Evolutionary conservation across 1,284 basidiomycete genomes (phyloP).

Genomic region (Microbotryum scabiosae): DNA sequence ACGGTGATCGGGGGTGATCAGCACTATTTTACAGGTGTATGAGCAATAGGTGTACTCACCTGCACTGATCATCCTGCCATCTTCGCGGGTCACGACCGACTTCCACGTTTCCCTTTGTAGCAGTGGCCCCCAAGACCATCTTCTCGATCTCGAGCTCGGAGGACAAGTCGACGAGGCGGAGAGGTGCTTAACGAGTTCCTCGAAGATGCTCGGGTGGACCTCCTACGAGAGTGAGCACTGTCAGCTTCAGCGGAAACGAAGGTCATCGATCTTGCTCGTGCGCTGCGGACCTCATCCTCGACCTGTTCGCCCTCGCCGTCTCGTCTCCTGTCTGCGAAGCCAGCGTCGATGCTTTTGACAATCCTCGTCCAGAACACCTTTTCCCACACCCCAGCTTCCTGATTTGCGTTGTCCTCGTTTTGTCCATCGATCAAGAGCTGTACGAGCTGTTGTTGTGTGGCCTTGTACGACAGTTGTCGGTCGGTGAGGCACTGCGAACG

Average conservation of each 20-base stretch:
- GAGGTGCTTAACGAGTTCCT: constrained; percentile 16
- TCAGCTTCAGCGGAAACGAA: neutral
- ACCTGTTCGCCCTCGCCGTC: neutral
- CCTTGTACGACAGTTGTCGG: neutral
- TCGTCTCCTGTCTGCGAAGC: constrained; percentile 11
- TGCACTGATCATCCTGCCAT: constrained; percentile 22
- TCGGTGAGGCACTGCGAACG: constrained; percentile 13
- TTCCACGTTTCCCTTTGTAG: neutral
- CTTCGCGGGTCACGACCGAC: constrained; percentile 14
- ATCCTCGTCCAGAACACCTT: constrained; percentile 25
- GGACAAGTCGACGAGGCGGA: neutral
- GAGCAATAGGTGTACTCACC: constrained; percentile 4
- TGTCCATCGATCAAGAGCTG: constrained; percentile 8
- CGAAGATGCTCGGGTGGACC: constrained; percentile 19
- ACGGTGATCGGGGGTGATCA: neutral
- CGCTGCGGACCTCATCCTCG: constrained; percentile 22
- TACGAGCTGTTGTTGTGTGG: constrained; percentile 16
- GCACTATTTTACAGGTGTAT: rapidly evolving
- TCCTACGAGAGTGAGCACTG: constrained; percentile 3
- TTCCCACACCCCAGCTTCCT: constrained; percentile 11
- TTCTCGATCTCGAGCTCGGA: constrained; percentile 1
- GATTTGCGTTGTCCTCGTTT: neutral
- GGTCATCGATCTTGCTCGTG: neutral
- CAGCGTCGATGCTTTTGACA: constrained; percentile 16
- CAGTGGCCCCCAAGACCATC: constrained; percentile 18